Base-by-base conservation (phyloP, 179 eudicot genomes). In the Beta lomatogona region DNA sequence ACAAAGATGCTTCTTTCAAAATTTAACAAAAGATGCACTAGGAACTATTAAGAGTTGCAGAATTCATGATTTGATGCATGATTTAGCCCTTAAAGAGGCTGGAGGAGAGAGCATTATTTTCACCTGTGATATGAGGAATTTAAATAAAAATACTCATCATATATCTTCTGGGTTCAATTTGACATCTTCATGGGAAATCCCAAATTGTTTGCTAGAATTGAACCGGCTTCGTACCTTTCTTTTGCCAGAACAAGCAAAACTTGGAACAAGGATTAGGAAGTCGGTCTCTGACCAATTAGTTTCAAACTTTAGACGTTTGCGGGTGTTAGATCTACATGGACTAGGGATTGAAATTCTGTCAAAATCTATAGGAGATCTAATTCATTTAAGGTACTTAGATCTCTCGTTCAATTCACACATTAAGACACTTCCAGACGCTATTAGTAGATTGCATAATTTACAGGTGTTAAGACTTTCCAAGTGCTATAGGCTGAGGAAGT, bases 1-100 rank as follows among this genome's bases (percentile, higher is more conserved):
- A 31, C 74, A 77, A 28, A 79, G 83, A 52, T 70, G 85, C 80
- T 60, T 87, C 71, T 77, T 88, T 48, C 86, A 85, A 69, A 72
- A 83, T 31, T 69, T 72, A 50, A 69, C 28, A 63, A 70, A 67
- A 44, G 75, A 77, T 53, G 48, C 28, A 71, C 8, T 36, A 41
- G 89, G 82, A 16, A 68, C 66, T 31, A 57, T 77, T 3, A 25
- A 53, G 14, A 41, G 66, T 9, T 80, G 64, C 77, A 84, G 69
- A 54, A 64, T 83, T 72, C 88, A 85, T 60, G 84, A 88, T 28
- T 41, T 85, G 36, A 61, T 88, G 71, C 82, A 81, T 14, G 83
- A 85, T 67, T 46, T 88, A 16, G 86, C 83, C n/a, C 28, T 74
- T 6, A 63, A 53, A 25, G 75, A 63, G 60, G 81, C 75, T 21